These are phyloP conservation scores for Gastrolobium bilobum DNA, from an alignment of 306 rosid species.

Conservation along the genomic window DNA sequence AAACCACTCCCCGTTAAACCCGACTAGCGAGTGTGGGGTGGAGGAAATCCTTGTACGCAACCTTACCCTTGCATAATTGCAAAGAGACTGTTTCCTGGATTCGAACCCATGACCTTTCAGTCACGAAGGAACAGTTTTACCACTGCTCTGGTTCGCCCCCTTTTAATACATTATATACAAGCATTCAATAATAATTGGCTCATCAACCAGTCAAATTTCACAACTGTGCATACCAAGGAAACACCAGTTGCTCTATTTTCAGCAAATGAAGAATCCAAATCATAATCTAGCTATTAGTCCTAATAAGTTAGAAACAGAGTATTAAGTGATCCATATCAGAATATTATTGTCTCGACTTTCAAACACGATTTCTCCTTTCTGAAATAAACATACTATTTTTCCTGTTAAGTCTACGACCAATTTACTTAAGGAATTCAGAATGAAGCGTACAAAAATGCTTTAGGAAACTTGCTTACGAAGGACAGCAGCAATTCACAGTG, in stretches of 20 bases:
- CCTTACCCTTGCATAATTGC: too few relatives aligned
- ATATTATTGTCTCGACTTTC: slow-evolving; percentile 1
- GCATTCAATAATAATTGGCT: not conserved
- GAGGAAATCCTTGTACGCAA: too few relatives aligned
- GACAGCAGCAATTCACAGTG: slow-evolving; percentile 8
- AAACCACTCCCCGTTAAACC: too few relatives aligned
- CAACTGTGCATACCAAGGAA: slow-evolving; percentile 16
- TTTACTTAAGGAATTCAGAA: slow-evolving; percentile 26
- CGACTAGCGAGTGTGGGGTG: too few relatives aligned
- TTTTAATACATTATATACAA: not conserved
- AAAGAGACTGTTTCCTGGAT: too few relatives aligned
- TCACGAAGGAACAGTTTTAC: too few relatives aligned
- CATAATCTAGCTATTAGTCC: slow-evolving; percentile 11
- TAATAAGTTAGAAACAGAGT: slow-evolving; percentile 20
- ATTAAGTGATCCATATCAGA: slow-evolving; percentile 17
- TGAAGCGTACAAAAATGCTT: not conserved
- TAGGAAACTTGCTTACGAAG: slow-evolving; percentile 13
- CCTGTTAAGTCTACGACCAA: slow-evolving; percentile 8
- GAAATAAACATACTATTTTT: slow-evolving; percentile 14
- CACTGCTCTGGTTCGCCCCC: too few relatives aligned
- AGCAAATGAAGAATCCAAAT: slow-evolving; percentile 26
- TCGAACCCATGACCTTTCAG: too few relatives aligned
- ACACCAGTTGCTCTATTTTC: slow-evolving; percentile 11
- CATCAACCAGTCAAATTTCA: slow-evolving; percentile 10
- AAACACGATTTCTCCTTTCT: not conserved